These are phyloP conservation scores for Aureobasidium sp. DNA, from an alignment of 2,329 filamentous ascomycete species.

Conservation along the genomic window DNA sequence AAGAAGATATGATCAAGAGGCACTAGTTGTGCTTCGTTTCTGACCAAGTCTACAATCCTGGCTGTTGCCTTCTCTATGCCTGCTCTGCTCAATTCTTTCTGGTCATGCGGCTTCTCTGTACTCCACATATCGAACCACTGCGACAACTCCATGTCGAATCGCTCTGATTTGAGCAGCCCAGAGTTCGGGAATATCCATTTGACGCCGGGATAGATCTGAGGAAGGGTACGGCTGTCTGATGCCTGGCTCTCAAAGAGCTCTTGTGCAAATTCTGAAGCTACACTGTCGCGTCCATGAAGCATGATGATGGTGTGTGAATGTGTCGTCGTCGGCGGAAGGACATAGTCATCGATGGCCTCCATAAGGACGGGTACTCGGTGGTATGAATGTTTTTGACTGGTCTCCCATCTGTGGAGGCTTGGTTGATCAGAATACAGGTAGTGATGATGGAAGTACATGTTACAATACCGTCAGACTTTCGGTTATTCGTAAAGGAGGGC, in stretches of 20 bases:
- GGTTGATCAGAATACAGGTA: not conserved
- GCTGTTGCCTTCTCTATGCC: not conserved
- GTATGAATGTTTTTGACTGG: no score
- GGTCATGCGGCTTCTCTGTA: conserved; percentile 25
- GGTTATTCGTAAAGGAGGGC: not conserved
- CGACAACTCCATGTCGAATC: conserved; percentile 26
- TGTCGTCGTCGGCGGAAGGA: conserved; percentile 11
- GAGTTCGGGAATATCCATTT: conserved; percentile 35
- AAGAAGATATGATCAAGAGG: conserved; percentile 5
- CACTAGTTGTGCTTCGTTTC: not conserved
- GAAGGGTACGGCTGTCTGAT: conserved; percentile 25
- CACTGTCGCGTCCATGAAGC: conserved; percentile 41
- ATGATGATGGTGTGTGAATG: conserved; percentile 44
- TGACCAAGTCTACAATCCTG: not conserved
- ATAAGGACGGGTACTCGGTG: not conserved
- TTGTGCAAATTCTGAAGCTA: conserved; percentile 32
- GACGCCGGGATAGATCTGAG: conserved; percentile 27
- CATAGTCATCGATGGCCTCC: not conserved
- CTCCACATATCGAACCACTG: conserved; percentile 36
- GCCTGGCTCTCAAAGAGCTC: conserved; percentile 36
- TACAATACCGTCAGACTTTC: not conserved
- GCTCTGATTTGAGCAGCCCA: conserved; percentile 20
- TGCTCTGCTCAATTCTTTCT: conserved; percentile 17
- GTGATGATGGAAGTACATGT: not conserved
- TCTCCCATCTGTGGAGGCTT: not conserved